Conservation (phyloP, 2,329 filamentous ascomycete genomes). For the Xylaria sp. region DNA sequence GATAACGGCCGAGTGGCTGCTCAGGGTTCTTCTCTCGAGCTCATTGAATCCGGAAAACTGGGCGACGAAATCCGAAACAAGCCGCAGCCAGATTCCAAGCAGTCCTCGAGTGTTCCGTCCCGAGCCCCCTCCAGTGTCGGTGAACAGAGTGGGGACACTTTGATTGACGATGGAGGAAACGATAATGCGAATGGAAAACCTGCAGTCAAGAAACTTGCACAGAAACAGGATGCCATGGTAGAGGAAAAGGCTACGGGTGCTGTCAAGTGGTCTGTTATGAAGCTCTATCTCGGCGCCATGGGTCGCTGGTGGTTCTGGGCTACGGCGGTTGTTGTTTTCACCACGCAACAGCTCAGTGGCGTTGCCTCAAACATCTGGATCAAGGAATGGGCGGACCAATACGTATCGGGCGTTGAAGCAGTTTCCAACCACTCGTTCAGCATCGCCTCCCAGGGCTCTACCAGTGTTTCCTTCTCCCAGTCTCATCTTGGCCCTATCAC, state of each 20-base stretch:
- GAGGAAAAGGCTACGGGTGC: conserved; percentile 81
- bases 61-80: conserved; percentile 74
- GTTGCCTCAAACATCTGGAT: conserved; percentile 95
- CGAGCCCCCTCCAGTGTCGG: conserved; percentile 70
- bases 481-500: conserved; percentile 39
- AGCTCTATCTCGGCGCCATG: conserved; percentile 84
- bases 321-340: conserved; percentile 68
- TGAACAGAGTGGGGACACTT: conserved; percentile 53
- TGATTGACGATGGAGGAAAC: conserved; percentile 49
- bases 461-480: conserved; percentile 33
- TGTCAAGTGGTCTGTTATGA: conserved; percentile 81
- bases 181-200: conserved; percentile 44
- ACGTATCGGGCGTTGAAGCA: conserved; percentile 46
- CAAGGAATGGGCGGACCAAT: conserved; percentile 89
- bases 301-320: conserved; percentile 97
- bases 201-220: conserved; percentile 41
- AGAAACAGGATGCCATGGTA: conserved; percentile 52
- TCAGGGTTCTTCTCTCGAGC: conserved; percentile 70
- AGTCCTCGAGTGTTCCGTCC: conserved; percentile 69
- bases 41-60: conserved; percentile 82
- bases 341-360: conserved; percentile 74
- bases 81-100: conserved; percentile 64
- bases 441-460: conserved; percentile 34
- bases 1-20: conserved; percentile 76
- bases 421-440: conserved; percentile 34